phyloP scores from a whole-genome alignment of 2,329 filamentous ascomycete species.

The Calonectria pauciramosa region DNA sequence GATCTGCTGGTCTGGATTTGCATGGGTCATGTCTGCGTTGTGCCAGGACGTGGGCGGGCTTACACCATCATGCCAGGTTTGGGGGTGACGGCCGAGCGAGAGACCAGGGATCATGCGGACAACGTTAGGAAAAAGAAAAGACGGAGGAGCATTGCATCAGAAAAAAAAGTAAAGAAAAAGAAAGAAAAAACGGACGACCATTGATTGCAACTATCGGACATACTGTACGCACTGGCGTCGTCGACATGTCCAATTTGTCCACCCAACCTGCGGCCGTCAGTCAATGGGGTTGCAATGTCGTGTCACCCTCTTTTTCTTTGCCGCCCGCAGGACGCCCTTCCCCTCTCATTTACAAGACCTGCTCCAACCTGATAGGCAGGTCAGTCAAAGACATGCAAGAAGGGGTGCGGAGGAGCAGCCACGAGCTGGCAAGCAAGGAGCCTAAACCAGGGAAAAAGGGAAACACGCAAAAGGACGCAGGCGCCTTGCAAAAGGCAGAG shows the following conservation, averaged over 20 bases:
- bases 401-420: constrained; percentile 2
- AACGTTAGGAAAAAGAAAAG: constrained; percentile 6
- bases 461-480: constrained; percentile 6
- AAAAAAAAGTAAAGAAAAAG: background rate
- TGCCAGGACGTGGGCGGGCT: constrained; percentile 14
- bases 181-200: background rate
- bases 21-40: background rate
- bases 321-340: constrained; percentile 23
- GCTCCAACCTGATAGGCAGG: background rate
- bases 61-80: constrained; percentile 5
- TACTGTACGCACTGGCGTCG: background rate
- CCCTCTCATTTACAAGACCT: constrained; percentile 16
- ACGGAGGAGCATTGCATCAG: background rate
- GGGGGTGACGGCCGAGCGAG: background rate
- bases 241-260: background rate
- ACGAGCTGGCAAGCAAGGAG: background rate
- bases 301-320: background rate
- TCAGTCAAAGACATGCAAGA: background rate
- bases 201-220: background rate
- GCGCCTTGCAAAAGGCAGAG: background rate
- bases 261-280: background rate
- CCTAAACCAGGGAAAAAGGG: constrained; percentile 1
- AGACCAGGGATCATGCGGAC: background rate
- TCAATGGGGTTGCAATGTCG: constrained; percentile 4
- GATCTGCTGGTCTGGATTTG: constrained; percentile 24